Conservation (phyloP, 495 filamentous ascomycete genomes). For the Baudoinia panamericana region DNA sequence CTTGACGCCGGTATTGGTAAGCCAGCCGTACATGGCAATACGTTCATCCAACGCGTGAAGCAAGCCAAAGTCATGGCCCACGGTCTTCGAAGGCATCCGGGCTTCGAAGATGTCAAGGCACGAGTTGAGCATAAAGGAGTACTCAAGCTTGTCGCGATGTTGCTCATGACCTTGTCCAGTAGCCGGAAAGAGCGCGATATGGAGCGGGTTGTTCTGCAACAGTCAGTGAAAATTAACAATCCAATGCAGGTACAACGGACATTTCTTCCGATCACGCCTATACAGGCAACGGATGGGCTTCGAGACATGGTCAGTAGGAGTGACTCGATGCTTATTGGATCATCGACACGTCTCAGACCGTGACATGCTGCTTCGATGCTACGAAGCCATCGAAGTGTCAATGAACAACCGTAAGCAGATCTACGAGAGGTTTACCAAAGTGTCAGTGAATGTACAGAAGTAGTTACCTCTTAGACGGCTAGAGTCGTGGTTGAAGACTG, state of each 20-base stretch:
- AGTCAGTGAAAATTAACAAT: constrained; percentile 6
- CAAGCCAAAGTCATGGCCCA: constrained; percentile 76
- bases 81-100: constrained; percentile 48
- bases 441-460: no score
- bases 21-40: constrained; percentile 81
- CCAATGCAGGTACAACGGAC: constrained; percentile 36
- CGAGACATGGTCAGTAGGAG: no score
- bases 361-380: no score
- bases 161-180: constrained; percentile 37
- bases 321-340: no score
- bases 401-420: no score
- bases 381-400: no score
- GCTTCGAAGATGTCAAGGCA: constrained; percentile 89
- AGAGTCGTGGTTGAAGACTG: no score
- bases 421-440: no score
- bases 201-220: constrained; percentile 82
- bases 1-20: constrained; percentile 92
- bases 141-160: constrained; percentile 47
- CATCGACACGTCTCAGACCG: no score
- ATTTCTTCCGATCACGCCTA: constrained; percentile 85
- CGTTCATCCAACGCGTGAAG: constrained; percentile 87
- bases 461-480: no score
- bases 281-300: constrained; percentile 67
- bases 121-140: constrained; percentile 78
- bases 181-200: constrained; percentile 78